phyloP scores from a whole-genome alignment of 768 basidiomycete species.

The Pholiota microspora region DNA sequence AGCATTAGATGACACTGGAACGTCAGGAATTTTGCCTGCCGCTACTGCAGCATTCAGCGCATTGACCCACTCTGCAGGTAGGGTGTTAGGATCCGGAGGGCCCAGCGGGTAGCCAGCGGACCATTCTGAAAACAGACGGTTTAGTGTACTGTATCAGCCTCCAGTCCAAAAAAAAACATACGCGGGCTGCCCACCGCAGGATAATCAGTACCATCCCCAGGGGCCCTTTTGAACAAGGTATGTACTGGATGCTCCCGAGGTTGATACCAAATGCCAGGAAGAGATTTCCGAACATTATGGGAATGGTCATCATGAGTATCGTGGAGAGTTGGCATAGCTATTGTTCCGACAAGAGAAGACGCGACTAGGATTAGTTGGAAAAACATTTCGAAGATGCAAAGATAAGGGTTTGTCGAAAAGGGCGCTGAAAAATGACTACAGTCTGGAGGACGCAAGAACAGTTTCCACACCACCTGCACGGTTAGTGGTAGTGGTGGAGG shows the following conservation, averaged over 20 bases:
- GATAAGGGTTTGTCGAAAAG: background rate
- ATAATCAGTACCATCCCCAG: slow-evolving; percentile 48
- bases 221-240: slow-evolving; percentile 57
- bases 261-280: slow-evolving; percentile 61
- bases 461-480: slow-evolving; percentile 13
- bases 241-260: slow-evolving; percentile 56
- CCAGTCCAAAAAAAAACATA: slow-evolving; percentile 25
- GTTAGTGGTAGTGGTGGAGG: slow-evolving; percentile 4
- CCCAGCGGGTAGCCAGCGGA: slow-evolving; percentile 52
- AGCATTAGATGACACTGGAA: slow-evolving; percentile 46
- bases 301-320: slow-evolving; percentile 26
- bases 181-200: slow-evolving; percentile 59
- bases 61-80: slow-evolving; percentile 71
- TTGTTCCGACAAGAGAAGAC: slow-evolving; percentile 24
- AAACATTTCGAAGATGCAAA: slow-evolving; percentile 18
- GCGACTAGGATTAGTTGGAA: slow-evolving; percentile 21
- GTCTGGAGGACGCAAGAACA: slow-evolving; percentile 1
- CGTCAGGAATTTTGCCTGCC: slow-evolving; percentile 70
- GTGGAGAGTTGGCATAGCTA: slow-evolving; percentile 18
- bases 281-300: slow-evolving; percentile 24
- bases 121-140: slow-evolving; percentile 47
- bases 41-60: slow-evolving; percentile 66
- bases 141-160: background rate
- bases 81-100: slow-evolving; percentile 42
- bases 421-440: background rate